Conservation (phyloP, 202 grass and related monocot species). For the Saccharum hybrid region DNA sequence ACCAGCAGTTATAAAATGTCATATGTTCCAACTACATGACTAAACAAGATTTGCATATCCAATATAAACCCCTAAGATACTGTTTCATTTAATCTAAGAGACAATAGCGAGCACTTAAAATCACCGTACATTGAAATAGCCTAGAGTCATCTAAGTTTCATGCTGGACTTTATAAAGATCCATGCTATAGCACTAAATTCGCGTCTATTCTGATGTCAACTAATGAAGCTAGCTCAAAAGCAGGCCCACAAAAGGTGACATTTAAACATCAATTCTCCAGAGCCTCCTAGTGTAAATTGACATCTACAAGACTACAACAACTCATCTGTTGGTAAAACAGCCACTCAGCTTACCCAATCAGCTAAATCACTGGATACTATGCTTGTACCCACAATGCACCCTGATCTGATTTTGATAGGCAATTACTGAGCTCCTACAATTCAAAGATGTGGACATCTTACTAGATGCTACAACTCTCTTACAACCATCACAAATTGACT, state of each 20-base stretch:
- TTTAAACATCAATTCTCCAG: not conserved
- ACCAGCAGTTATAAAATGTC: not conserved
- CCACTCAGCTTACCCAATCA: not conserved
- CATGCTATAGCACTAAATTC: not conserved
- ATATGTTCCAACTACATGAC: constrained; percentile 6
- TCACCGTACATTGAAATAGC: not conserved
- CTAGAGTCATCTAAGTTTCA: not conserved
- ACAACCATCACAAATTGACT: not conserved
- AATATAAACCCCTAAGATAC: not conserved
- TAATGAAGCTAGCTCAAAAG: constrained; percentile 4
- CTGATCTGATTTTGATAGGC: not conserved
- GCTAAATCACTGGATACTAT: not conserved
- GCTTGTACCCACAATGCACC: not conserved
- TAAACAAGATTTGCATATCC: not conserved
- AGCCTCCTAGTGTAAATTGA: not conserved
- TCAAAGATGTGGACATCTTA: not conserved
- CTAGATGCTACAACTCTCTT: not conserved
- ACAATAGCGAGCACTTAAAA: constrained; percentile 13
- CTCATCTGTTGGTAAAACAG: not conserved
- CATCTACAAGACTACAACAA: not conserved
- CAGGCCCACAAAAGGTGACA: not conserved
- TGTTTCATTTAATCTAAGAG: not conserved
- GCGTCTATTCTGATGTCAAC: not conserved
- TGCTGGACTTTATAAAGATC: not conserved
- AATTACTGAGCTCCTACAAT: not conserved